Base-by-base conservation (phyloP, 768 basidiomycete species). In the Rubroboletus pulcherrimus region DNA sequence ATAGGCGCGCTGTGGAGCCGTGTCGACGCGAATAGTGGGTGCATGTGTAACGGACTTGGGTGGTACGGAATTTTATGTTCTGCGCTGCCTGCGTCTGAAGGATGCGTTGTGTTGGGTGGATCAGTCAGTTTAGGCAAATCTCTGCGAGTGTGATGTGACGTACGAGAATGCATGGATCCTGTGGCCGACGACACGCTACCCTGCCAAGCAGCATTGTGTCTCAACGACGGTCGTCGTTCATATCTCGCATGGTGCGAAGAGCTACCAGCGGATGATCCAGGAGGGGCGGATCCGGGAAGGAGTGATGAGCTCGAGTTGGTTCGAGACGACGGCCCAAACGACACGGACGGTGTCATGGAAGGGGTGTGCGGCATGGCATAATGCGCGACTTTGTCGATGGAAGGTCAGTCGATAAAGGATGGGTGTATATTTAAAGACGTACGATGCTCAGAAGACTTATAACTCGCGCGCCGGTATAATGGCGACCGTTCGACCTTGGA, bases 1-100 rank as follows among this genome's bases (percentile, higher is more conserved):
- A 87, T 83, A 31, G 85, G 84, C 2, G 85, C 81, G 54, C 74
- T 77, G 56, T 82, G 80, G 17, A 80, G 71, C 40, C 78, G 77
- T 29, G 79, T 80, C 49, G 78, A 75, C 4, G 84, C 82, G 47
- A 87, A 76, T 0, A 87, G 70, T 5, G 85, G 85, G 62, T 87
- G 85, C 79, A 87, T 82, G 63, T 82, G 78, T 26, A 82, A 64
- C 39, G 77, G 52, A 62, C 76, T 62, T 60, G 71, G 64, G 24
- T 55, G 55, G 33, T 62, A 63, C 2, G 57, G 61, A 15, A 58
- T 57, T 53, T 65, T 57, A 24, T 19, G 56, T 33, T 71, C 73
- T 49, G 59, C 46, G 42, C 65, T 66, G 49, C 66, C 67, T 29
- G 57, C 41, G 39, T 55, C 66, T 68, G 41, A 5, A 34, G 26